These are phyloP conservation scores for Ophiostoma pallidulum DNA, from an alignment of 2,329 filamentous ascomycete species.

Conservation along the genomic window DNA sequence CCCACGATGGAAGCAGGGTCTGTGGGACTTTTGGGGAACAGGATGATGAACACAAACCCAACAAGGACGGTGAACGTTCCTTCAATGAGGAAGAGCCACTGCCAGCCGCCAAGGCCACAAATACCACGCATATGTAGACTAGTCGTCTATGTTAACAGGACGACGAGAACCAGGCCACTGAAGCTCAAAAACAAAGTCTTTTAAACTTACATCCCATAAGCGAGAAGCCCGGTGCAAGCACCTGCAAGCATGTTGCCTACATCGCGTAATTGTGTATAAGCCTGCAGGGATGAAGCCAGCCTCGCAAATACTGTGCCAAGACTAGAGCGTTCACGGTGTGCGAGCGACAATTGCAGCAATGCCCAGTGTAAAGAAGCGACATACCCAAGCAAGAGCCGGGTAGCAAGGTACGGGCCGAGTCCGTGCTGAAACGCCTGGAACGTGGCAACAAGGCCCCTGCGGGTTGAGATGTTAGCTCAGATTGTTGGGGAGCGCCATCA, in stretches of 20 bases:
- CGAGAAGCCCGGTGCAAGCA: conserved; percentile 31
- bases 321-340: no score
- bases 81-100: conserved; percentile 27
- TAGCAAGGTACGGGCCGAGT: conserved; percentile 28
- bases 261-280: conserved; percentile 37
- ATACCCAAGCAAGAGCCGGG: conserved; percentile 28
- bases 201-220: conserved; percentile 32
- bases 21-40: conserved; percentile 24
- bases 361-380: neutral
- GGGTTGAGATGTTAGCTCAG: no score
- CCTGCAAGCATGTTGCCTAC: conserved; percentile 35
- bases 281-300: conserved; percentile 38
- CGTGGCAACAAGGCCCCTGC: conserved; percentile 22
- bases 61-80: conserved; percentile 28
- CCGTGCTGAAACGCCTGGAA: conserved; percentile 32
- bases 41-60: conserved; percentile 23
- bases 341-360: no score
- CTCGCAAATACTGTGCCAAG: conserved; percentile 23
- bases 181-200: no score
- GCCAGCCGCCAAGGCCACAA: conserved; percentile 24
- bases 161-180: no score
- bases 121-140: conserved; percentile 26
- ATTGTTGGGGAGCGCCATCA: neutral
- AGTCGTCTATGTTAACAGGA: neutral
- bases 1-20: conserved; percentile 2